Evolutionary conservation across 176 grass and related monocot species (phyloP), one percentile per base, ranked within the genome.

Genomic region (Avena eriantha): DNA sequence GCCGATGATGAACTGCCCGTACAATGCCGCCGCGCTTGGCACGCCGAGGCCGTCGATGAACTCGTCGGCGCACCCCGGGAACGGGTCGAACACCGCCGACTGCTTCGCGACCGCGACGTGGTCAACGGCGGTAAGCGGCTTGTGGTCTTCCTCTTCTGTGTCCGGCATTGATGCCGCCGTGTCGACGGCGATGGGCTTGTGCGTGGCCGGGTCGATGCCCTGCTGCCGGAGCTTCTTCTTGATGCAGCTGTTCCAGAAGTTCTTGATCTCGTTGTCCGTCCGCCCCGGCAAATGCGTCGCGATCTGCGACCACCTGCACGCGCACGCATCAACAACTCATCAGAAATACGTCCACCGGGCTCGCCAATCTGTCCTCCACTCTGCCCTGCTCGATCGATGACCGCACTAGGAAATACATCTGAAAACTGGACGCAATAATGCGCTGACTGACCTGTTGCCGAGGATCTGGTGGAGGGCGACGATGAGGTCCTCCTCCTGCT

Each of bases 211-310:
- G 85, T 94, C 95, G 80, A 97, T 79, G 58, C 95, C 92, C 0
- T 86, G 88, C 82, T 81, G 86, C 46, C 88, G 86, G 43, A 97
- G 92, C 92, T 94, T 97, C 90, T 97, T 97, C 90, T 97, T 97
- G 34, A 97, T 79, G 77, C 90, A 85, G 70, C 92, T 94, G 56
- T 97, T 97, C 95, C 95, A 97, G 75, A 92, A 97, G 86, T 97
- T 97, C 85, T 97, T 97, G 72, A 97, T 97, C 77, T 97, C 95
- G 87, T 97, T 97, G 64, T 97, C 95, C 10, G 95, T 97, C 91
- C 95, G 76, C 22, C 95, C 95, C 35, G 92, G 95, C 90, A 97
- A 61, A 41, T 94, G 88, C 71, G 90, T 82, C 64, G 95, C 92
- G 60, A 97, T 97, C 86, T 97, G 95, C 2, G 95, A 97, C 95